Base-by-base conservation (phyloP, 306 rosid species). In the Acacia crassicarpa region DNA sequence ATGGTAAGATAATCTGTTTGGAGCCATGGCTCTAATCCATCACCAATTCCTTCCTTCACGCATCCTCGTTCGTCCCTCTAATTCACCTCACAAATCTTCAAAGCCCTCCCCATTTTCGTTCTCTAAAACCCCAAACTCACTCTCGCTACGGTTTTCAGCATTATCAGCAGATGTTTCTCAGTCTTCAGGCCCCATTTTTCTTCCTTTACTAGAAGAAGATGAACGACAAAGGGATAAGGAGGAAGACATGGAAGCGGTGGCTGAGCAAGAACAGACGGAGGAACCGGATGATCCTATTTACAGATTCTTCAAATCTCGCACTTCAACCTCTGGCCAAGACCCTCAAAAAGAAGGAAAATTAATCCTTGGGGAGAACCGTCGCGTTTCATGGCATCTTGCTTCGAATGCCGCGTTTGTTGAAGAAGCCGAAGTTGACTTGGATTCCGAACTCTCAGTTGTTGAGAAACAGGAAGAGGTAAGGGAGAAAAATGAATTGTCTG, bases 321-420 rank as follows among this genome's bases (percentile, higher is more conserved):
- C 83, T 30, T 74, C 9, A 6, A 32, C 41, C 84, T 54, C 95
- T 41, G 84, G 83, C 20, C 77, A 84, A 82, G 93, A 92, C 84
- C 90, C 97, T 54, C 65, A 59, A 45, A 71, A 35, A 11, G 86
- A 91, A 83, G 92, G 90, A 66, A 87, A 83, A 48, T 10, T 87
- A 20, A 67, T 83, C 72, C 89, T 90, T 58, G 90, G 89, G 62
- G 85, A 67, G 74, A 88, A 88, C 74, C 97, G 90, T 7, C 90
- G 84, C 33, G 46, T 81, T 20, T 66, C 89, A 7, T 92, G 97
- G 97, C 91, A 81, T 35, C 92, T 90, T 25, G 92, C 97, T 75
- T 25, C 85, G 2, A 83, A 63, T 6, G 40, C 49, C 4, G 81
- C 83, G 22, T 53, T 48, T 46, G 77, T 27, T 7, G 86, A 89